Evolutionary conservation across 192 early-diverging fungal genomes (phyloP), one percentile per base, ranked within the genome.

Genomic region (Dissophora globulifera): DNA sequence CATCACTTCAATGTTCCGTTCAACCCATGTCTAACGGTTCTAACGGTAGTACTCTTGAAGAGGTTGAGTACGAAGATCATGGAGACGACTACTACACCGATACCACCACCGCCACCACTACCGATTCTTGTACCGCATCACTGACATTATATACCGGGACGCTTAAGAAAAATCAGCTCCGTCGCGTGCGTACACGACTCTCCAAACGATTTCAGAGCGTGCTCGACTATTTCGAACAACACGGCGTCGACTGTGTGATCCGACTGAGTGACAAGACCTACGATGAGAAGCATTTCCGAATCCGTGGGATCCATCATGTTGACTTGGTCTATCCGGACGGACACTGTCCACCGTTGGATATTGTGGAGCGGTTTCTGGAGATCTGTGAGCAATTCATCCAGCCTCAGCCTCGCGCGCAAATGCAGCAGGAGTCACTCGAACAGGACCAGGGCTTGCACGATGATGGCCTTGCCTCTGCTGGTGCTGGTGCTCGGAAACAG

Each of bases 241-340:
- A 83, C 22, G 63, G 79, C 7, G 62, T 91, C 25, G 62, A 71
- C 11, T 82, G 81, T 20, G 69, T 92, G 31, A 83, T 92, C 16
- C 78, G 91, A 2, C 50, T 92, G 48, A 92, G 92, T 62, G 87
- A 88, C 62, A 83, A 81, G 67, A 82, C 81, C 0, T 92, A 92
- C 47, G 91, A 92, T 33, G 82, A 75, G 27, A 72, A 23, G 0
- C 81, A 84, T 45, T 85, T 92, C 59, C 51, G 71, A 6, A 67
- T 78, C 16, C 86, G 81, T 0, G 90, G 89, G 17, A 86, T 92
- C 40, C 76, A 88, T 40, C 90, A 92, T 54, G 58, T 85, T 12
- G 88, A 92, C 58, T 61, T 92, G 50, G 87, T 85, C 52, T 92
- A 88, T 58, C 86, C 88, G 8, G 91, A 92, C 67, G 91, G 91